Evolutionary conservation across 1,284 basidiomycete species (phyloP), one percentile per base, ranked within the genome.

Genomic region (Rhizoctonia solani): DNA sequence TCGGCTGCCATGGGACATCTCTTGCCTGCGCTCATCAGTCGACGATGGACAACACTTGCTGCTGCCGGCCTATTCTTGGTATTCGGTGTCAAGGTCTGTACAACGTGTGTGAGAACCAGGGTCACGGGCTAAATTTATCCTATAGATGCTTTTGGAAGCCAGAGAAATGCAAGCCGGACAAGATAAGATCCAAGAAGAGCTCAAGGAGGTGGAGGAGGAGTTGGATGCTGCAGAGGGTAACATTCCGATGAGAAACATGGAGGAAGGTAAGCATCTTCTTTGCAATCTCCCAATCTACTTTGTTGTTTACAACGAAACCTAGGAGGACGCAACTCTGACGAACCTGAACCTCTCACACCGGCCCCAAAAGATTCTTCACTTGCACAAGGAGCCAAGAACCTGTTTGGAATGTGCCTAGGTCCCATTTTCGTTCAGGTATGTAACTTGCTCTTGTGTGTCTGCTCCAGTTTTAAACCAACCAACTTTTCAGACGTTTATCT

Each of bases 171-270:
- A 85, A 56, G 79, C 79, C 0, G 92, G 90, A 8, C 87, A 81
- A 68, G 88, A 86, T 72, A 92, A 93, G 76, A 91, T 97, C 67
- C 79, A 88, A 72, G 94, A 98, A 77, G 93, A 96, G 77, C 93
- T 96, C 86, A 87, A 87, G 72, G 93, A 97, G 77, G 90, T 90
- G 25, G 89, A 90, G 76, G 93, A 93, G 75, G 94, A 97, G 78
- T 89, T 89, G 69, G 85, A 86, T 41, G 84, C 81, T 0, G 78
- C 74, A 34, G 75, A 79, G 54, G 84, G 84, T 47, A 27, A 32
- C 21, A 53, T 65, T 29, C 61, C 61, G 8, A 39, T 54, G 52
- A 39, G 87, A 68, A 82, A 81, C 19, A 75, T 91, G 69, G 89
- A 91, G 72, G 86, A 85, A 70, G 83, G 83, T 30, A 84, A 14